Base-by-base conservation (phyloP, 2,329 filamentous ascomycete genomes). In the Fusarium continuum region DNA sequence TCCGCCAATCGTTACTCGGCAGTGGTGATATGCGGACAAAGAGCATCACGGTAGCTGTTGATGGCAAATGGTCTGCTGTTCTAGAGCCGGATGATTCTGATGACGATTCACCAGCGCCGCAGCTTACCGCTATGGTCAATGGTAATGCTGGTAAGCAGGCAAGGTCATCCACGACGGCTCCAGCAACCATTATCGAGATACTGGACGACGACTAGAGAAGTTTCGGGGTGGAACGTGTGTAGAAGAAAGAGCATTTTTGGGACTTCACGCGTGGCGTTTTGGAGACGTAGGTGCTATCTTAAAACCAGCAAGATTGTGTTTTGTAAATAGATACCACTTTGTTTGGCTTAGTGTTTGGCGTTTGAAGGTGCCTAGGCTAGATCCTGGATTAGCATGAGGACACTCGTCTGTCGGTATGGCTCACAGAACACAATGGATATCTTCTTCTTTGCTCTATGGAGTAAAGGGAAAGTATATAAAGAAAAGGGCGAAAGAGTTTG, bases 1-100 rank as follows among this genome's bases (percentile, higher is more conserved):
- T 97, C 1, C 82, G 87, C 13, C 69, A 75, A 2, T 74, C 82
- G 40, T 78, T 96, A 8, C 25, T 70, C 5, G 49, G 55, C 10
- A 49, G 51, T 6, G 65, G 69, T 2, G 61, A 66, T 9, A 44
- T 32, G 2, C 48, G 59, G n/a, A 69, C 69, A n/a, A 78, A 69
- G 62, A 69, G 53, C 11, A 74, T 80, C 34, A 63, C 48, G 1
- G 68, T 76, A 5, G 43, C 46, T 9, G 61, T 64, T 2, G 63
- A 77, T 35, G 78, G 77, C 6, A 59, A 48, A 8, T 80, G 78
- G 78, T 65, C 39, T 38, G 56, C 72, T 5, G 66, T 77, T 14
- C 49, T 64, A 17, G 76, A 76, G 52, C 52, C 68, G 3, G 72
- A 72, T n/a, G 73, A 72, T 22, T 58, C 63, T 4, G 67, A 72